Evolutionary conservation across 1,139 yeast genomes (phyloP), one percentile per base, ranked within the genome.

Genomic region (Trichomonascaceae sp.): DNA sequence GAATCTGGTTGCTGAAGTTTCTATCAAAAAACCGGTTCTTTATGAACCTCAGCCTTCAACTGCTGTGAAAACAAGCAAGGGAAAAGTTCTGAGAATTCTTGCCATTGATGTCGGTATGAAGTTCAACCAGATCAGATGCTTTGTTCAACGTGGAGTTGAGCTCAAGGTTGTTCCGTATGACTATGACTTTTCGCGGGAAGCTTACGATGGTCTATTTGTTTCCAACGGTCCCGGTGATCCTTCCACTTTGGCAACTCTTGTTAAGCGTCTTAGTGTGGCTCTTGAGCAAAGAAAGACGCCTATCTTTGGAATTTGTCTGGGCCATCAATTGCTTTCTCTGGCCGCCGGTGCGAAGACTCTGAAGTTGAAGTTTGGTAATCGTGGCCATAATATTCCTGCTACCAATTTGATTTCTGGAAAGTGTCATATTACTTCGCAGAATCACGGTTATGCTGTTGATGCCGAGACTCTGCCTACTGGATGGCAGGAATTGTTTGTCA

Each of bases 181-280:
- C 70, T 82, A 90, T 69, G 96, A 91, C 72, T 85, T 87, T 69
- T 75, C 87, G 58, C 59, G 58, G 24, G 72, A 72, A 58, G 93
- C 88, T 69, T 95, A 86, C 70, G 98, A 95, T 71, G 99, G 99
- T 76, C 78, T 95, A 66, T 95, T 95, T 73, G 79, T 93, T 62
- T 90, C 98, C 56, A 95, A 95, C 73, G 99, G 99, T 77, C 99
- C 99, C 45, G 99, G 99, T 81, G 98, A 95, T 75, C 99, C 99
- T 57, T 82, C 95, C 47, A 88, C 87, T 57, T 79, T 95, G 83
- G 70, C 82, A 55, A 76, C 75, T 22, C 82, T 87, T 55, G 87
- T 85, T 49, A 77, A 74, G 43, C 82, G 80, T 61, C 75, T 93
- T 65, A 65, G 78, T 52, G 71, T 68, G 50, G 87, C 81, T 45